Percentiles rank a stretch among this genome's conserved stretches.
Conservation (phyloP, 164 flowering plant species). For the Saururus chinensis region DNA sequence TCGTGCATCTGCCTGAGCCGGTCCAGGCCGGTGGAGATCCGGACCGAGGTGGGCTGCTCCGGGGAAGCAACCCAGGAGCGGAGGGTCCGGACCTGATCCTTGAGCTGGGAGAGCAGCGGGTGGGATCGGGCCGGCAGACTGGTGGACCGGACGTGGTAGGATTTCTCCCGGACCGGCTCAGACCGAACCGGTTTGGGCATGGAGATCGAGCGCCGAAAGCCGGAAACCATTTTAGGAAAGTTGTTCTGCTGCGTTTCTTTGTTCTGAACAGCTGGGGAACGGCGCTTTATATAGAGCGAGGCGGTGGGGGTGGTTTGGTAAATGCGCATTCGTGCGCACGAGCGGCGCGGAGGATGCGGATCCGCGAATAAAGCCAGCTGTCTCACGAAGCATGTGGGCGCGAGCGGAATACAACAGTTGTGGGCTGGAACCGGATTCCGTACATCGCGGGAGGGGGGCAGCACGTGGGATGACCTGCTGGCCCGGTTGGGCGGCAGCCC, state of each 20-base stretch:
- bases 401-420: too few relatives aligned
- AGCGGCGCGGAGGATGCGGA: conserved; percentile 6
- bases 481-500: not conserved
- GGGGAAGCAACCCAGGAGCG: conserved; percentile 24
- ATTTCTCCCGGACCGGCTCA: conserved; percentile 18
- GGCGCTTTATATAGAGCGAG: conserved; percentile 4
- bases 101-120: conserved; percentile 57
- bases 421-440: not conserved
- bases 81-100: conserved; percentile 36
- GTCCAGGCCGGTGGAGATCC: conserved; percentile 36
- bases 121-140: conserved; percentile 77
- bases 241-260: not conserved
- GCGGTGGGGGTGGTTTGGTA: not conserved
- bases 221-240: conserved; percentile 30
- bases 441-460: not conserved
- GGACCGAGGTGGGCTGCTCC: conserved; percentile 21
- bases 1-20: conserved; percentile 31
- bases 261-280: not conserved
- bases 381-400: conserved; percentile 1
- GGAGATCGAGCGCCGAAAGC: conserved; percentile 59
- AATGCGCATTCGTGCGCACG: not conserved
- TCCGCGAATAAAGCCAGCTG: conserved; percentile 9
- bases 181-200: conserved; percentile 42
- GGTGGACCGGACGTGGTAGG: conserved; percentile 58
- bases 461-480: not conserved